phyloP scores from a whole-genome alignment of 2,329 filamentous ascomycete genomes.

The Diaporthe capsici region DNA sequence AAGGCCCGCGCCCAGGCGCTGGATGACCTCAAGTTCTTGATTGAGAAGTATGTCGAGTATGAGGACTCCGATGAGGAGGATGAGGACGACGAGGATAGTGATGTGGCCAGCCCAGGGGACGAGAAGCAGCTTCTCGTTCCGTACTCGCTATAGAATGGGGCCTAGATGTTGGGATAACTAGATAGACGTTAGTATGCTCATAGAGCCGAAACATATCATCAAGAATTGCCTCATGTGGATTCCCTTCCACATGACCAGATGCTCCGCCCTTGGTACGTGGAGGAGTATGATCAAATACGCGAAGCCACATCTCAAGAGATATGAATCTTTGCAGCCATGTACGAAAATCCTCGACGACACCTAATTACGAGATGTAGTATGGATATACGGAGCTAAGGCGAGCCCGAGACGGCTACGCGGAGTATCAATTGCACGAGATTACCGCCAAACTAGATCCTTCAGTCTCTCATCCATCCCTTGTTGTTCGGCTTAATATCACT shows the following conservation, averaged over 20 bases:
- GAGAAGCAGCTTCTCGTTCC: conserved; percentile 24
- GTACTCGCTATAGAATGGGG: not conserved
- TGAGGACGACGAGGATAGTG: not conserved
- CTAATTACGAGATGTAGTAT: too few species aligned
- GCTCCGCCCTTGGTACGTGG: not conserved
- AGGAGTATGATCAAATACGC: too few species aligned
- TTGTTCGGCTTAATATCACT: too few species aligned
- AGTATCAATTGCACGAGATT: too few species aligned
- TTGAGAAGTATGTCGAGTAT: conserved; percentile 30
- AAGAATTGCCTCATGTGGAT: not conserved
- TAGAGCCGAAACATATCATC: not conserved
- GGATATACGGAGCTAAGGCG: too few species aligned
- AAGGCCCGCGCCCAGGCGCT: conserved; percentile 30
- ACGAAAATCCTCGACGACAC: too few species aligned
- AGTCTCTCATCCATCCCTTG: too few species aligned
- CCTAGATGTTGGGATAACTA: not conserved
- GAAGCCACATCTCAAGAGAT: too few species aligned
- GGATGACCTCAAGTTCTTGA: conserved; percentile 29
- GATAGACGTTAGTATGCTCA: not conserved
- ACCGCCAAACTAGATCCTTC: too few species aligned
- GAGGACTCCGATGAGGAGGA: conserved; percentile 24
- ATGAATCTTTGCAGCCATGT: too few species aligned
- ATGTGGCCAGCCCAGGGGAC: not conserved
- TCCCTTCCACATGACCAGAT: not conserved
- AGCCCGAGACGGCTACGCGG: too few species aligned